Evolutionary conservation across 495 filamentous ascomycete genomes (phyloP).

Genomic region (Rhizodiscina lignyota): DNA sequence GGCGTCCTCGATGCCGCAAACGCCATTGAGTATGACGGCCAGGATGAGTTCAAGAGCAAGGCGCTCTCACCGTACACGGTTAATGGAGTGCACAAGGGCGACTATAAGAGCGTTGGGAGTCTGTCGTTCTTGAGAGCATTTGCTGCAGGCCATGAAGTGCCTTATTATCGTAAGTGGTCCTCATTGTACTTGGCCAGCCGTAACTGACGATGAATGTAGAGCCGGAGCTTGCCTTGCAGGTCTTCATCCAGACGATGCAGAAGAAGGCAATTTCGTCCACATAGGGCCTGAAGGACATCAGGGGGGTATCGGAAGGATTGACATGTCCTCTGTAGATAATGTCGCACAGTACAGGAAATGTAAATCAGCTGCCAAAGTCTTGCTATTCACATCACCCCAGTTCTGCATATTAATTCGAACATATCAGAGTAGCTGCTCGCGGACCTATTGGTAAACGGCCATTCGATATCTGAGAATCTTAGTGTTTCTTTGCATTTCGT

Average conservation of each 20-base stretch:
- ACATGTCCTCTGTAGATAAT: too few species aligned
- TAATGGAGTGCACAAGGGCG: slow-evolving; percentile 43
- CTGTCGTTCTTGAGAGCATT: slow-evolving; percentile 44
- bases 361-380: too few species aligned
- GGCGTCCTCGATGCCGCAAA: slow-evolving; percentile 29
- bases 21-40: slow-evolving; percentile 26
- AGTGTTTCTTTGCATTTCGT: too few species aligned
- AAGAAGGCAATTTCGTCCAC: slow-evolving; percentile 21
- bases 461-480: too few species aligned
- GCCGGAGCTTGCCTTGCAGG: slow-evolving; percentile 31
- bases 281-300: too few species aligned
- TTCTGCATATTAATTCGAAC: too few species aligned
- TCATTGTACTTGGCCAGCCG: background rate
- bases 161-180: slow-evolving; percentile 12
- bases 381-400: too few species aligned
- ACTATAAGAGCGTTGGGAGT: slow-evolving; percentile 49
- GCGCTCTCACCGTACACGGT: slow-evolving; percentile 39
- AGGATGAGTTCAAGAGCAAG: slow-evolving; percentile 29
- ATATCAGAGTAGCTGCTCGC: too few species aligned
- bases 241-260: slow-evolving; percentile 33
- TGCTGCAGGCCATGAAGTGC: background rate
- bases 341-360: too few species aligned
- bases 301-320: too few species aligned
- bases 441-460: too few species aligned
- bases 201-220: slow-evolving; percentile 12